phyloP scores from a whole-genome alignment of 441 rosid species.

The Francoa sonchifolia region DNA sequence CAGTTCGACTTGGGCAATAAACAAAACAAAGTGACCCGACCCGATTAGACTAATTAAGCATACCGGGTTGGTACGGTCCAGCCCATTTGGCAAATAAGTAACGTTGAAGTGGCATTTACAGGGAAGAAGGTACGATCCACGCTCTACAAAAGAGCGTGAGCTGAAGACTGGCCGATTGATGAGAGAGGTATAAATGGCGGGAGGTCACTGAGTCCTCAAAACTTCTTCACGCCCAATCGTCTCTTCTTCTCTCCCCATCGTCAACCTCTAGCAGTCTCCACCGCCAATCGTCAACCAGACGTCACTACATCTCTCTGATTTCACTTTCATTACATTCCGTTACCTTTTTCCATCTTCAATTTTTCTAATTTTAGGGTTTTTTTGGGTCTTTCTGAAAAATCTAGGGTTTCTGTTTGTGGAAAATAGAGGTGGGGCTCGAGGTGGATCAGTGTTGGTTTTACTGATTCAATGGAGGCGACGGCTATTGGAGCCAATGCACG shows the following conservation, averaged over 20 bases:
- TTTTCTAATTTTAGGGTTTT: slow-evolving; percentile 6
- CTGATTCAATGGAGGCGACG: slow-evolving; percentile 58
- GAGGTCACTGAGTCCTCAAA: not conserved
- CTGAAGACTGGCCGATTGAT: no score
- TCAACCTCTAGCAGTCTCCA: slow-evolving; percentile 4
- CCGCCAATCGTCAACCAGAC: slow-evolving; percentile 11
- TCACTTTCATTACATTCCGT: not conserved
- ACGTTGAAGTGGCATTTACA: no score
- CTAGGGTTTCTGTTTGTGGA: slow-evolving; percentile 17
- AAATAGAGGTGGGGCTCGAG: slow-evolving; percentile 14
- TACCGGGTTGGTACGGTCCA: no score
- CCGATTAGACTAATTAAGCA: no score
- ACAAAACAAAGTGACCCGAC: no score
- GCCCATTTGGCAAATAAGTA: no score
- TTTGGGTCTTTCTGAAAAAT: slow-evolving; percentile 4
- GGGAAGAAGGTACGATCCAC: no score
- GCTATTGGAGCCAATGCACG: slow-evolving; percentile 53
- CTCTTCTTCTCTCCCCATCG: slow-evolving; percentile 11
- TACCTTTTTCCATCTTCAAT: not conserved
- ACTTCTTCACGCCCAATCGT: not conserved
- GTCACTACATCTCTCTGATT: slow-evolving; percentile 6
- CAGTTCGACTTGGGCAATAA: no score
- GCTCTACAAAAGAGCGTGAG: no score
- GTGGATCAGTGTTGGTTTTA: slow-evolving; percentile 15
- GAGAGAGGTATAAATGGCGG: no score